Evolutionary conservation across 2,329 filamentous ascomycete species (phyloP).

Genomic region (Penicillium brasilianum): DNA sequence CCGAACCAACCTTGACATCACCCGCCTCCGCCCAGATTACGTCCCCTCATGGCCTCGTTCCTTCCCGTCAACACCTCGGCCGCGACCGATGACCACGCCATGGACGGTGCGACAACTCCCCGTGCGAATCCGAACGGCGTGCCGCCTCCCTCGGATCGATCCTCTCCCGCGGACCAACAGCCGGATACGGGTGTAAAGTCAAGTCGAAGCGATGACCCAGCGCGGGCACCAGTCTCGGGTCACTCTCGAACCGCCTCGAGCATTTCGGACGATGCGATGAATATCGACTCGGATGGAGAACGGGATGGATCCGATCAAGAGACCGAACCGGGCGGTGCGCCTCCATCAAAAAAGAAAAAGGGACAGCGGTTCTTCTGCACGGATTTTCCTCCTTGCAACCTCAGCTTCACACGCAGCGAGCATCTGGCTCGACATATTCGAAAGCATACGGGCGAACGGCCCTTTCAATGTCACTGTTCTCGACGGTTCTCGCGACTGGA

Average conservation of each 20-base stretch:
- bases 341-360: slow-evolving; percentile 91
- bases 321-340: slow-evolving; percentile 66
- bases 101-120: slow-evolving; percentile 61
- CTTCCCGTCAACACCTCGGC: slow-evolving; percentile 65
- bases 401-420: slow-evolving; percentile 95
- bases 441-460: slow-evolving; percentile 97
- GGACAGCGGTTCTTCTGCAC: slow-evolving; percentile 96
- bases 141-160: slow-evolving; percentile 40
- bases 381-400: slow-evolving; percentile 87
- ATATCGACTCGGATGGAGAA: slow-evolving; percentile 76
- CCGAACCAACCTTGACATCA: slow-evolving; percentile 34
- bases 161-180: slow-evolving; percentile 26
- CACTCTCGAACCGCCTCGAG: slow-evolving; percentile 49
- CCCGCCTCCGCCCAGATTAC: slow-evolving; percentile 30
- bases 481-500: slow-evolving; percentile 91
- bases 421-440: slow-evolving; percentile 93
- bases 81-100: slow-evolving; percentile 49
- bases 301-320: slow-evolving; percentile 68
- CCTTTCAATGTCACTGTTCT: slow-evolving; percentile 94
- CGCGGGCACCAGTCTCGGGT: slow-evolving; percentile 20
- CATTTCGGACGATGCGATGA: slow-evolving; percentile 68
- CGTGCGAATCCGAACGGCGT: slow-evolving; percentile 51
- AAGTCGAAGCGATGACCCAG: slow-evolving; percentile 38
- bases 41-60: slow-evolving; percentile 59
- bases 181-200: slow-evolving; percentile 23